Conservation (phyloP, 1,284 basidiomycete species). For the Apiotrichum domesticum region DNA sequence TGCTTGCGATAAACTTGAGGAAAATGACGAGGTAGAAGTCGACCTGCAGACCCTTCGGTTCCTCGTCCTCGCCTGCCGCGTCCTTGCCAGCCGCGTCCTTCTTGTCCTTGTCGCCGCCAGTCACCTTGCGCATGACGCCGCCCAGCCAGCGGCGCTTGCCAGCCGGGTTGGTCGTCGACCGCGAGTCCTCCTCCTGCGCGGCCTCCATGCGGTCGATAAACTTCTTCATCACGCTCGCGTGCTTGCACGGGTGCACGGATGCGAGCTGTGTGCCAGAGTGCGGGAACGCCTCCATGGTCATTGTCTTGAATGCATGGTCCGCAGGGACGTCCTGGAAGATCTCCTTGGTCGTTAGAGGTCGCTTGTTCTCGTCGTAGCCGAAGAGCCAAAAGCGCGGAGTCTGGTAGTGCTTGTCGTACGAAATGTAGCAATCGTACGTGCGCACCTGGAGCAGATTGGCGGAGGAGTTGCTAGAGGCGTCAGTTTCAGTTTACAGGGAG, state of each 20-base stretch:
- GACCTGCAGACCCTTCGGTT: conserved; percentile 79
- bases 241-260: conserved; percentile 96
- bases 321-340: conserved; percentile 97
- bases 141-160: conserved; percentile 71
- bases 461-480: not conserved
- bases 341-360: conserved; percentile 75
- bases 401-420: conserved; percentile 97
- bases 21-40: conserved; percentile 95
- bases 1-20: conserved; percentile 85
- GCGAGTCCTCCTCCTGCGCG: conserved; percentile 53
- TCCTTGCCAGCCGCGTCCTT: conserved; percentile 51
- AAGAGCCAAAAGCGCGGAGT: conserved; percentile 91
- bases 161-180: conserved; percentile 16
- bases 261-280: conserved; percentile 80
- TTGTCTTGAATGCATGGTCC: conserved; percentile 97
- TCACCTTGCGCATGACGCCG: conserved; percentile 63
- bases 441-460: conserved; percentile 86
- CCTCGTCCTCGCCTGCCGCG: conserved; percentile 56
- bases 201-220: conserved; percentile 98
- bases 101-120: conserved; percentile 48
- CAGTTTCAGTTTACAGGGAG: not conserved
- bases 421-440: conserved; percentile 99
- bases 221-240: conserved; percentile 99
- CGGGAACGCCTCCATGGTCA: conserved; percentile 97
- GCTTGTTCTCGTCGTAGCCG: conserved; percentile 92